phyloP scores from a whole-genome alignment of 805 yeast species.

The Ascoidea asiatica region DNA sequence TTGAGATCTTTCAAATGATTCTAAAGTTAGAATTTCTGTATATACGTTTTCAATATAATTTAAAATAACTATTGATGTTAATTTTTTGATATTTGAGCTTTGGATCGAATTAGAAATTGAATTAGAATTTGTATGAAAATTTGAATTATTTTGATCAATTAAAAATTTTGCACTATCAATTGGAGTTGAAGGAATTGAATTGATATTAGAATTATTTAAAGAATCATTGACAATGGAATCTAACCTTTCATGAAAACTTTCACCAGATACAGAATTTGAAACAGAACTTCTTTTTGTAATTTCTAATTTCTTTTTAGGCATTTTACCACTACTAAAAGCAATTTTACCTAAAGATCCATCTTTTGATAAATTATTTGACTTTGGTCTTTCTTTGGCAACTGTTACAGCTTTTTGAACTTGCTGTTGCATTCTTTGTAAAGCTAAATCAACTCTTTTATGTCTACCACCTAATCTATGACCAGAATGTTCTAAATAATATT shows the following conservation, averaged over 20 bases:
- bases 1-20: conserved; percentile 55
- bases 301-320: conserved; percentile 79
- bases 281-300: conserved; percentile 35
- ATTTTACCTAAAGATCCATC: conserved; percentile 83
- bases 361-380: conserved; percentile 43
- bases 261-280: conserved; percentile 16
- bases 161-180: conserved; percentile 12
- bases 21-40: conserved; percentile 63
- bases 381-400: conserved; percentile 82
- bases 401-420: conserved; percentile 95
- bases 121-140: conserved; percentile 10
- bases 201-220: conserved; percentile 17
- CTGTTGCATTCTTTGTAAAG: conserved; percentile 94
- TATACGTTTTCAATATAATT: conserved; percentile 68
- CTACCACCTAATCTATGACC: conserved; percentile 86
- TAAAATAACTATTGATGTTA: conserved; percentile 38
- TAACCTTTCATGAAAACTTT: conserved; percentile 4
- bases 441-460: conserved; percentile 73
- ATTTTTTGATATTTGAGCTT: conserved; percentile 12
- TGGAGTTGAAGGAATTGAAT: conserved; percentile 13
- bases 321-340: conserved; percentile 63
- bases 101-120: no score
- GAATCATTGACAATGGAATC: conserved; percentile 14
- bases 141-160: conserved; percentile 16
- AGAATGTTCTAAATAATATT: conserved; percentile 80